Base-by-base conservation (phyloP, 371 early-diverging fungal species). In the Apophysomyces elegans region DNA sequence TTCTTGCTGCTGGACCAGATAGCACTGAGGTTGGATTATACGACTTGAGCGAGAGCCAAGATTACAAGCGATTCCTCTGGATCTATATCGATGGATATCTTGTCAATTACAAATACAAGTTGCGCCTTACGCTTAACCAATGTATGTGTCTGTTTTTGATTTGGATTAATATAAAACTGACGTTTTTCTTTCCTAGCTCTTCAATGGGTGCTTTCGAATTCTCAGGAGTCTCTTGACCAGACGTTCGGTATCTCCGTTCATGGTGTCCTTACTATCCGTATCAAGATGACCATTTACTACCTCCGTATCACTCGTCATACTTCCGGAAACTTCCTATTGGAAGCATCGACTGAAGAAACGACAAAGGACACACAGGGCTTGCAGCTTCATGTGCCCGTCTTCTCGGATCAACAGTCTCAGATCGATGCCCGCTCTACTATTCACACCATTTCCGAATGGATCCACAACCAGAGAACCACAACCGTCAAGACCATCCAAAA, bases 101-200 rank as follows among this genome's bases (percentile, higher is more conserved):
- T 63, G 74, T 86, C 72, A 86, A 86, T 69, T 80, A 83, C 66
- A 73, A 71, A 56, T 84, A 84, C 26, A 66, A 75, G 67, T 74
- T 79, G 21, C 79, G 77, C 37, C 69, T 81, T 50, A 26, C 21
- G n/a, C 54, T 50, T 21, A 50, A 21, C 54, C 58, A 36, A 21
- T 58, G 16, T 32, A 59, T 13, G 38, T 5, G 37, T 2, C 9
- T 18, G 39, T 2, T 26, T 26, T 26, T 26, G 32, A 26, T 26
- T 26, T 26, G 3, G 32, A 26, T 26, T 26, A 26, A 2, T 2
- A 2, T 26, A 26, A 26, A 26, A 26, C 32, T 26, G 5, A 26
- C 41, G 36, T 54, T 56, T 56, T 62, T 9, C 54, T 59, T 9
- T 56, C 0, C 9, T 37, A 77, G 78, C 78, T 37, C 65, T 66